These are phyloP conservation scores for Dendrostoma leiphaemia DNA, from an alignment of 2,329 filamentous ascomycete genomes.

Conservation along the genomic window DNA sequence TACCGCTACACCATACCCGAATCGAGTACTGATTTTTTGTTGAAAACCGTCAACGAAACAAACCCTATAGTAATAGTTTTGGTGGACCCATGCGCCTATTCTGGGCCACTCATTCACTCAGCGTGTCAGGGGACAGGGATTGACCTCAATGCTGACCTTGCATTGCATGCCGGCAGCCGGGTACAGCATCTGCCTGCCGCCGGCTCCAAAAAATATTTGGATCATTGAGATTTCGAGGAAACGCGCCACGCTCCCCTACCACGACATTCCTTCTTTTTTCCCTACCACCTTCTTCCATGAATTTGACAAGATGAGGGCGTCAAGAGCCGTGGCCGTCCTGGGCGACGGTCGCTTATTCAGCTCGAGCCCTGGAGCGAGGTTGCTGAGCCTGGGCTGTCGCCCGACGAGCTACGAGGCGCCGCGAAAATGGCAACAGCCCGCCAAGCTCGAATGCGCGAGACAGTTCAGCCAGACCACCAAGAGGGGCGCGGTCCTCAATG, in stretches of 20 bases:
- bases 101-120: too few relatives aligned
- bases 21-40: too few relatives aligned
- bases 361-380: constrained; percentile 31
- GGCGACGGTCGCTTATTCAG: constrained; percentile 35
- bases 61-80: too few relatives aligned
- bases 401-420: constrained; percentile 27
- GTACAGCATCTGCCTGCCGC: constrained; percentile 18
- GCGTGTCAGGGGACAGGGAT: too few relatives aligned
- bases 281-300: constrained; percentile 20
- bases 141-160: too few relatives aligned
- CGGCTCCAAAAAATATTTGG: constrained; percentile 18
- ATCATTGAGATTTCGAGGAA: background rate
- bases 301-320: constrained; percentile 36
- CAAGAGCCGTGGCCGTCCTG: constrained; percentile 36
- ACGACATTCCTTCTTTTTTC: constrained; percentile 18
- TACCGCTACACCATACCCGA: constrained; percentile 19
- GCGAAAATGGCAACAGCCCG: constrained; percentile 29
- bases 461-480: constrained; percentile 38
- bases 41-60: too few relatives aligned
- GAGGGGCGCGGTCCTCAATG: constrained; percentile 29
- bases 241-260: constrained; percentile 11
- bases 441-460: constrained; percentile 30
- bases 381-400: constrained; percentile 31
- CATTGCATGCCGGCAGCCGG: too few relatives aligned
- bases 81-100: too few relatives aligned